phyloP scores from a whole-genome alignment of 2,329 filamentous ascomycete genomes.

The Tolypocladium paradoxum region DNA sequence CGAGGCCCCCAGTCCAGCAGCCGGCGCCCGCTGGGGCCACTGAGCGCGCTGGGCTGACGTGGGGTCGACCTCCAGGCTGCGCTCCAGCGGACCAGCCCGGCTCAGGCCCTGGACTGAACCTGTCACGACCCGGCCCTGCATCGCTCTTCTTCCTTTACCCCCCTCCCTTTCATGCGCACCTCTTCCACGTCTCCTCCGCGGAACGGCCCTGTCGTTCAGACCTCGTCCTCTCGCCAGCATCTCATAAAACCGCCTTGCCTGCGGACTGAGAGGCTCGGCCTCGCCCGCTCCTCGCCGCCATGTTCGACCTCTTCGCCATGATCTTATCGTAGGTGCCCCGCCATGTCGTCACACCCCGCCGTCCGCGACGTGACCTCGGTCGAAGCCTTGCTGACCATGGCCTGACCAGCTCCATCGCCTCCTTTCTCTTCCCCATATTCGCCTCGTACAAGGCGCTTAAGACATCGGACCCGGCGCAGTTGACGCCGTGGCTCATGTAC shows the following conservation, averaged over 20 bases:
- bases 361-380: conserved; percentile 5
- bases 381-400: neutral
- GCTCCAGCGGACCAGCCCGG: neutral
- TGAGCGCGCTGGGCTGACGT: neutral
- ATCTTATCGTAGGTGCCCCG: conserved; percentile 56
- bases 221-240: neutral
- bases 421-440: conserved; percentile 90
- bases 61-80: no score
- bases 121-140: neutral
- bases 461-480: conserved; percentile 75
- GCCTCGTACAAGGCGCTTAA: conserved; percentile 97
- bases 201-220: neutral
- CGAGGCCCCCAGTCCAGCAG: neutral
- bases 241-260: neutral
- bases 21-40: neutral
- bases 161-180: neutral
- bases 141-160: neutral
- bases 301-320: conserved; percentile 72
- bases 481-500: conserved; percentile 98
- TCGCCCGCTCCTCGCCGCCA: conserved; percentile 24
- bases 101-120: neutral
- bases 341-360: conserved; percentile 9
- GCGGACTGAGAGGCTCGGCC: conserved; percentile 16
- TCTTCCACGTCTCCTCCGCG: neutral
- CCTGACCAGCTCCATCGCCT: conserved; percentile 62